Evolutionary conservation across 345 rosid genomes (phyloP).

Genomic region (Citrus mangshanensis): DNA sequence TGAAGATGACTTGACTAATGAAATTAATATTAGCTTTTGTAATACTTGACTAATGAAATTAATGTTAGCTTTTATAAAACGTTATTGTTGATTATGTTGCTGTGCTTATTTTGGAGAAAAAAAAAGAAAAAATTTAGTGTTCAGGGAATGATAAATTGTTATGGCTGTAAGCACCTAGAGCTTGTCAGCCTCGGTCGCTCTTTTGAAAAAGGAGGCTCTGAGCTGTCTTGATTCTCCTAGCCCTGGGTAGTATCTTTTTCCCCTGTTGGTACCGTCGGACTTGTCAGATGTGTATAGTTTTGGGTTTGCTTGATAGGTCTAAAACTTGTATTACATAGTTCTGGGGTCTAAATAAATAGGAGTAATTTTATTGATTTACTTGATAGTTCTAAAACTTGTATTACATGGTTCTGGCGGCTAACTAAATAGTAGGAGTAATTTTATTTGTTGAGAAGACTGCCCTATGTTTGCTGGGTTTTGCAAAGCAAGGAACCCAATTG

Average conservation of each 20-base stretch:
- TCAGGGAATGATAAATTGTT: neutral
- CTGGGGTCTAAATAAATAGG: neutral
- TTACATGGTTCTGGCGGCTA: neutral
- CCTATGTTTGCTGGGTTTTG: too few relatives aligned
- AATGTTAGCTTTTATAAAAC: neutral
- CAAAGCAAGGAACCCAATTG: too few relatives aligned
- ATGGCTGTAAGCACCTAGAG: neutral
- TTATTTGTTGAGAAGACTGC: neutral
- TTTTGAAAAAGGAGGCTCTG: neutral
- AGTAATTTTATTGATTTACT: neutral
- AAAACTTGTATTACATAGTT: neutral
- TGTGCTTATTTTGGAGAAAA: neutral
- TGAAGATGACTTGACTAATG: neutral
- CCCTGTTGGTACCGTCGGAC: neutral
- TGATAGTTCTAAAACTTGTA: neutral
- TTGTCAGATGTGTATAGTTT: neutral
- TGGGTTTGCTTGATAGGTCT: neutral
- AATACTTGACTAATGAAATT: neutral
- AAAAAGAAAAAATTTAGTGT: neutral
- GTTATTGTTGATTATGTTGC: neutral
- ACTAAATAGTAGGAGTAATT: neutral
- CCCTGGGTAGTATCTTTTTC: neutral
- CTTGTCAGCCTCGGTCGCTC: neutral
- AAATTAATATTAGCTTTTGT: neutral
- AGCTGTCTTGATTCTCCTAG: neutral